Evolutionary conservation across 1,284 basidiomycete genomes (phyloP), one percentile per base, ranked within the genome.

Genomic region (Coriolopsis trogii): DNA sequence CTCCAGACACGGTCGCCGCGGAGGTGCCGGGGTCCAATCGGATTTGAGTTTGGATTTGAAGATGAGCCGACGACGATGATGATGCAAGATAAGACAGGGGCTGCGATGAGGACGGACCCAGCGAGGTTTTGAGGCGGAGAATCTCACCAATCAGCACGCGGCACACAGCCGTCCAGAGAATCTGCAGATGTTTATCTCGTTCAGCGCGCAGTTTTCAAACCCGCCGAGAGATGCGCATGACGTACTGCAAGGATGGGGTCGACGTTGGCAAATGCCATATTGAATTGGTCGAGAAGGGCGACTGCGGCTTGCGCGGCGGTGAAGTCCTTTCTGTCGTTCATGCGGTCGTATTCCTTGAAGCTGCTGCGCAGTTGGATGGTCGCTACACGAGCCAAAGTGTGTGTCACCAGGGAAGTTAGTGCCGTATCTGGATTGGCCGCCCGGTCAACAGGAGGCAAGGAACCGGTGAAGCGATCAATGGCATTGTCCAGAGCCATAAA

Each of bases 181-280:
- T 64, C 66, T 67, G n/a, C n/a, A n/a, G n/a, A n/a, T n/a, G n/a
- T n/a, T n/a, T n/a, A n/a, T n/a, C n/a, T n/a, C n/a, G n/a, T n/a
- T n/a, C n/a, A n/a, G n/a, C n/a, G n/a, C n/a, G n/a, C n/a, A n/a
- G n/a, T n/a, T n/a, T n/a, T n/a, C n/a, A n/a, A n/a, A n/a, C n/a
- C n/a, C n/a, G n/a, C n/a, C n/a, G n/a, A n/a, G n/a, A n/a, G n/a
- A n/a, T n/a, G n/a, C n/a, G n/a, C n/a, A n/a, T n/a, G 41, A 47
- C 64, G 33, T 51, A 66, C 66, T 36, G 64, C 62, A 33, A 67
- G 56, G 42, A 66, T 66, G 6, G 66, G 66, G 46, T 67, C 63
- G 16, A 63, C 39, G 31, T 46, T 58, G n/a, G 54, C 28, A 7
- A 51, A 45, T 1, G 43, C 29, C 12, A 60, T 12, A 30, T 53